phyloP scores from a whole-genome alignment of 2,329 filamentous ascomycete species.

The Claviceps sp. region DNA sequence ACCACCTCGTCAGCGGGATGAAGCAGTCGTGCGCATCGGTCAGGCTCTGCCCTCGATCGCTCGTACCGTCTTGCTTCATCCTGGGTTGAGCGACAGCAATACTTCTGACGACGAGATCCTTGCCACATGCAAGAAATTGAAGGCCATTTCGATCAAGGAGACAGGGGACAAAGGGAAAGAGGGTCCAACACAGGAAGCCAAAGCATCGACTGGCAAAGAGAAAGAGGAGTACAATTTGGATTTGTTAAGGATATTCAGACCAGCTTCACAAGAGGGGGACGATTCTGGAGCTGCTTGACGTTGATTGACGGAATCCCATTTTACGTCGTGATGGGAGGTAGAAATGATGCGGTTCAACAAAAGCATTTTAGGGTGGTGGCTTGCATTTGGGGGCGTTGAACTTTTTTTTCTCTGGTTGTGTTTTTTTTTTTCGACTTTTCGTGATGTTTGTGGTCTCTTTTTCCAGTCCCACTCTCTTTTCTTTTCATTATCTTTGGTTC shows the following conservation, averaged over 20 bases:
- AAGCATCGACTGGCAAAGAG: background rate
- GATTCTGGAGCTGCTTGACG: slow-evolving; percentile 4
- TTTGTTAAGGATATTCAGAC: slow-evolving; percentile 5
- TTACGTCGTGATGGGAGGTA: background rate
- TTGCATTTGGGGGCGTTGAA: slow-evolving; percentile 27
- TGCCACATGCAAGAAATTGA: background rate
- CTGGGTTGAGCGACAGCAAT: background rate
- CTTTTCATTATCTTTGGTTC: slow-evolving; percentile 8
- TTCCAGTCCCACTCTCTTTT: slow-evolving; percentile 9
- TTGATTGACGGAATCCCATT: background rate
- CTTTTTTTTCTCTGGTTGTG: slow-evolving; percentile 9
- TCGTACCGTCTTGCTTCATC: background rate
- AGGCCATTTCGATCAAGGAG: background rate
- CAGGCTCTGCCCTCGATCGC: background rate
- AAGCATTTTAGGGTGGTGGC: slow-evolving; percentile 17
- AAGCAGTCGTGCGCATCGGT: background rate
- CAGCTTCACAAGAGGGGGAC: slow-evolving; percentile 2
- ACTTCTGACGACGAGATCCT: background rate
- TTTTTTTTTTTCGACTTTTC: slow-evolving; percentile 3
- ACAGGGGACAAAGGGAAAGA: background rate
- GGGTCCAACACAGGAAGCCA: background rate
- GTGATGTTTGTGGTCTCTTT: slow-evolving; percentile 7
- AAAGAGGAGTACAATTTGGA: slow-evolving; percentile 4
- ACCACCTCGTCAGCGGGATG: no score
- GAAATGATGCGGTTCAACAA: slow-evolving; percentile 7